Base-by-base conservation (phyloP, 164 flowering plant species). In the Vitis amurensis region DNA sequence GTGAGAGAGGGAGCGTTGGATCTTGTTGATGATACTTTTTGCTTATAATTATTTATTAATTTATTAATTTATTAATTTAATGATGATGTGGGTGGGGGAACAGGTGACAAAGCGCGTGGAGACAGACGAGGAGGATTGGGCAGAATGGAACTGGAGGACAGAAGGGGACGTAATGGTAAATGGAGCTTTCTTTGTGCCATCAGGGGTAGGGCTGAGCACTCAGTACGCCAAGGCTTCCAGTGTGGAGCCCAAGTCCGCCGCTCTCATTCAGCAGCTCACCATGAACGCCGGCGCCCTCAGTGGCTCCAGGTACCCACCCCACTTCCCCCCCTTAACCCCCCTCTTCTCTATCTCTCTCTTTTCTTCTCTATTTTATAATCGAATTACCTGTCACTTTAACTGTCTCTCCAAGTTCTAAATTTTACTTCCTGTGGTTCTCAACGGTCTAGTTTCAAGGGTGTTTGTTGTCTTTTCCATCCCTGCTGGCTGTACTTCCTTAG, bases 151-250 rank as follows among this genome's bases (percentile, higher is more conserved):
- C 59, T 92, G 97, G 97, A 88, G 94, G 73, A 85, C 92, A 13
- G 95, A 90, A 0, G 95, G 94, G 53, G 97, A 92, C 75, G 14
- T 81, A n/a, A 71, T 92, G 91, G 86, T 89, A 55, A 90, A 92
- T 55, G 97, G 96, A 11, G 97, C 97, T 1, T 92, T 85, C 75
- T 92, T 92, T 51, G 91, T 92, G 76, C 94, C 97, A 8, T 92
- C 97, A 0, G 97, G 97, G 1, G 78, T 56, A 4, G 95, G 91
- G 0, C 50, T 76, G 9, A 80, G 80, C 17, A 53, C 69, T 0
- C 81, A 64, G 72, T 92, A 88, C 58, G 73, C 82, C 0, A 79
- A 78, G 76, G 97, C 94, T 1, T 77, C 89, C 2, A 92, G 97
- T 57, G 74, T 89, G 37, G 85, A 87, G 74, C 89, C 96, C 64